Conservation (phyloP, 2,329 filamentous ascomycete species). For the Bertia moriformis region DNA sequence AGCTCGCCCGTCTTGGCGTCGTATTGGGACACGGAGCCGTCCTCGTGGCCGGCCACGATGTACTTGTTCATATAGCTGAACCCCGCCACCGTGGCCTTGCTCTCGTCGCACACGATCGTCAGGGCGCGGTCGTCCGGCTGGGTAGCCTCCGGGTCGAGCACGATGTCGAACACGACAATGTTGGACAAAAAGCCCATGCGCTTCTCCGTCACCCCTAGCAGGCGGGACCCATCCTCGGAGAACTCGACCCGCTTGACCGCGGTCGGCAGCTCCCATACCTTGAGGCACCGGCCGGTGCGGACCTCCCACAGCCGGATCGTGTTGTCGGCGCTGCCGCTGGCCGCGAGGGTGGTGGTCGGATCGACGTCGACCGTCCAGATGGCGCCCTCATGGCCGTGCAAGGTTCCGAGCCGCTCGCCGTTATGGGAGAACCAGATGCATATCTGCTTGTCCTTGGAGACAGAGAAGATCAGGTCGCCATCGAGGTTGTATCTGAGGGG, state of each 20-base stretch:
- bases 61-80: slow-evolving; percentile 91
- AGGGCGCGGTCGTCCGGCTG: slow-evolving; percentile 72
- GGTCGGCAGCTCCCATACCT: slow-evolving; percentile 95
- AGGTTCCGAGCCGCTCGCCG: slow-evolving; percentile 91
- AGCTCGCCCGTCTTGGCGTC: slow-evolving; percentile 80
- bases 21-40: slow-evolving; percentile 80
- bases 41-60: slow-evolving; percentile 95
- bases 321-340: slow-evolving; percentile 93
- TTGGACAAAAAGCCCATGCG: slow-evolving; percentile 91
- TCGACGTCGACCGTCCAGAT: slow-evolving; percentile 98
- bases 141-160: slow-evolving; percentile 65
- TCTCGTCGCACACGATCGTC: slow-evolving; percentile 84
- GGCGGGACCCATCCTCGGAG: slow-evolving; percentile 76
- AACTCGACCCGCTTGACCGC: slow-evolving; percentile 98
- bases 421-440: slow-evolving; percentile 97
- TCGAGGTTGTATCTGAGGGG: slow-evolving; percentile 89
- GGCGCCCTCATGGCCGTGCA: slow-evolving; percentile 90
- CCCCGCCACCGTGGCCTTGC: slow-evolving; percentile 92
- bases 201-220: slow-evolving; percentile 95
- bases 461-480: slow-evolving; percentile 92
- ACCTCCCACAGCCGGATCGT: slow-evolving; percentile 95
- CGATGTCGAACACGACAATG: slow-evolving; percentile 84
- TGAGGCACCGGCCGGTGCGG: slow-evolving; percentile 79
- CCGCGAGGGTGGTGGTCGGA: slow-evolving; percentile 79
- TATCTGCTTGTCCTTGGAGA: slow-evolving; percentile 89